Evolutionary conservation across 2,329 filamentous ascomycete genomes (phyloP).

Genomic region (Sporothrix protearum): DNA sequence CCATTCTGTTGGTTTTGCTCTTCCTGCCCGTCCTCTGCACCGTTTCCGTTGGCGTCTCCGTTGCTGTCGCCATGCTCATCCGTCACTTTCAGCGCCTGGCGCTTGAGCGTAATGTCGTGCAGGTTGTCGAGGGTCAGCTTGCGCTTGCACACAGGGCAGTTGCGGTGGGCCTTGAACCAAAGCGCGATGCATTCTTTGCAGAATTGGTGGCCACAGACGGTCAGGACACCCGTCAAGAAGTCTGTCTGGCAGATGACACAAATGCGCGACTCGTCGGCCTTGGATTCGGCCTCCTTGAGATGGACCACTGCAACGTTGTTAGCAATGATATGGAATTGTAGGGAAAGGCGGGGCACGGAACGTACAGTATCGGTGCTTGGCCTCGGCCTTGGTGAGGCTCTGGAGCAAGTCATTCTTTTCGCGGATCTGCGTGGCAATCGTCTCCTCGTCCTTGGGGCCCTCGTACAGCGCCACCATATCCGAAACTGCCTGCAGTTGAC

Average conservation of each 20-base stretch:
- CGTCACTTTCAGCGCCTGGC: conserved; percentile 66
- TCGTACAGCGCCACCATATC: conserved; percentile 78
- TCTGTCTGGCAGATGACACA: conserved; percentile 81
- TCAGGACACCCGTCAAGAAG: conserved; percentile 77
- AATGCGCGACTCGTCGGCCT: conserved; percentile 56
- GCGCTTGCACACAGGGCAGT: conserved; percentile 81
- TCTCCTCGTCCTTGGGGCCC: conserved; percentile 54
- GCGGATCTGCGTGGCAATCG: conserved; percentile 42
- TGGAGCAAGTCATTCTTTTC: conserved; percentile 51
- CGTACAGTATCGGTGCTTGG: conserved; percentile 70
- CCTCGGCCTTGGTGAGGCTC: conserved; percentile 60
- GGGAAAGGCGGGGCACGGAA: background rate
- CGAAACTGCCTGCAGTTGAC: conserved; percentile 84
- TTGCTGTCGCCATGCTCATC: conserved; percentile 28
- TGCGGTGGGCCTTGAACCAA: conserved; percentile 73
- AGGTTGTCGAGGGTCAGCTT: conserved; percentile 63
- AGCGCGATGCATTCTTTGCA: conserved; percentile 80
- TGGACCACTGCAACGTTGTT: conserved; percentile 46
- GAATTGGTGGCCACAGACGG: conserved; percentile 86
- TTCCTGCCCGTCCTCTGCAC: background rate
- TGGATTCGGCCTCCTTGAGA: conserved; percentile 56
- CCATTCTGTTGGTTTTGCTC: conserved; percentile 18
- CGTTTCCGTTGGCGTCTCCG: conserved; percentile 18
- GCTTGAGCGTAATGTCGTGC: conserved; percentile 81
- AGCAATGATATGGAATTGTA: too few species aligned